Evolutionary conservation across 2,329 filamentous ascomycete species (phyloP), one percentile per base, ranked within the genome.

Genomic region (Sordariomycetes sp.): DNA sequence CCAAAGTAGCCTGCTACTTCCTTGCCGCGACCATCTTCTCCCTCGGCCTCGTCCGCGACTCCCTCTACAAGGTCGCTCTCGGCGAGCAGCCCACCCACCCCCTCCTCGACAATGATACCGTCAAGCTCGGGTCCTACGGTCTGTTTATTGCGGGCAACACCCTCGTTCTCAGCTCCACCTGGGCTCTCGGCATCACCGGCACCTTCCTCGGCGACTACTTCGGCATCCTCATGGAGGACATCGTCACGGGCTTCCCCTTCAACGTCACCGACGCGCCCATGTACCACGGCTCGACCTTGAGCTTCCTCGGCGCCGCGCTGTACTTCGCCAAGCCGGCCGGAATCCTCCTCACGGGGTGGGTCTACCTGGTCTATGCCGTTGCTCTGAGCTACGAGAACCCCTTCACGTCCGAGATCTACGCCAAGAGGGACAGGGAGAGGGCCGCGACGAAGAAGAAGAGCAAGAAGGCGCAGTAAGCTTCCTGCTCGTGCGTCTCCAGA

Each of bases 151-250:
- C 76, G 43, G 94, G 94, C 60, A 97, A 96, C 72, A 73, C 88
- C 56, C 83, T 99, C 40, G 94, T 99, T 55, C 66, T 97, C 55
- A 87, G 87, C 37, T 94, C 89, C 61, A 97, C 96, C 74, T 97
- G 86, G 85, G 88, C 86, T 37, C 84, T 99, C 48, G 94, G 94
- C 59, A 84, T 99, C 67, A 97, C 91, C 0, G 94, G 94, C 62
- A 99, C 94, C 43, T 99, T 97, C 71, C 79, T 99, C 40, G 94
- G 94, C 65, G 94, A 99, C 77, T 99, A 99, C 79, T 99, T 97
- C 70, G 94, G 94, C 65, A 97, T 97, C 71, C 79, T 99, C 64
- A 96, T 97, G 91, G 93, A 97, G 70, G 77, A 87, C 64, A 93
- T 93, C 67, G 92, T 99, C 57, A 96, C 91, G 14, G 88, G 89